Percentiles rank a stretch among this genome's conserved stretches.
These are phyloP conservation scores for Picea sitchensis DNA, from an alignment of 75 land plant species.

Conservation along the genomic window DNA sequence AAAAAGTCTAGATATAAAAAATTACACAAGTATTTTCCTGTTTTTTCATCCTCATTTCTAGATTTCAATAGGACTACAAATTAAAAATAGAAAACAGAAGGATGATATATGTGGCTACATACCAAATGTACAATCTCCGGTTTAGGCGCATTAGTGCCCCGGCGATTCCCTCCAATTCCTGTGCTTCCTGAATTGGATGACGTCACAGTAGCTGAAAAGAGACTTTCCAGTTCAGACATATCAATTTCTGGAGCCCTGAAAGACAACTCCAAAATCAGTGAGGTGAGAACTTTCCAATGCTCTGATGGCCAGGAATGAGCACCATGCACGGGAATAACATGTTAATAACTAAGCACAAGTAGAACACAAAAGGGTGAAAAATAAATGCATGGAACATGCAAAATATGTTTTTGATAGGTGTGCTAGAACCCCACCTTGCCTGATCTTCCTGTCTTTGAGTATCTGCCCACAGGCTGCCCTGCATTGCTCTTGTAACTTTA, in stretches of 20 bases:
- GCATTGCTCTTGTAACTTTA: constrained; percentile 96
- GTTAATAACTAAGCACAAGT: neutral
- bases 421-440: constrained; percentile 42
- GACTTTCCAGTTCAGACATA: constrained; percentile 83
- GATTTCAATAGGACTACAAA: neutral
- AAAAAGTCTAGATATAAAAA: neutral
- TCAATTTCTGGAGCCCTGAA: constrained; percentile 91
- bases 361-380: neutral
- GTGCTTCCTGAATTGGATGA: constrained; percentile 32
- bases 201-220: constrained; percentile 74
- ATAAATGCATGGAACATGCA: neutral
- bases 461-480: constrained; percentile 99
- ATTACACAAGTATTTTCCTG: neutral
- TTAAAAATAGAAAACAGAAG: neutral
- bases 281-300: neutral
- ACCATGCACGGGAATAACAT: too few species aligned
- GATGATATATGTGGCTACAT: constrained; percentile 9
- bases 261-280: constrained; percentile 8
- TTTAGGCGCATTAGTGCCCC: constrained; percentile 53
- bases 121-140: constrained; percentile 95
- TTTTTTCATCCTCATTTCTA: neutral
- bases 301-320: too few species aligned
- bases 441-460: constrained; percentile 76
- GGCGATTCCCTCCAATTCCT: constrained; percentile 46
- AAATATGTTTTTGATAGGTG: neutral